phyloP scores from a whole-genome alignment of 2,329 filamentous ascomycete genomes.

The Colletotrichum costaricense region DNA sequence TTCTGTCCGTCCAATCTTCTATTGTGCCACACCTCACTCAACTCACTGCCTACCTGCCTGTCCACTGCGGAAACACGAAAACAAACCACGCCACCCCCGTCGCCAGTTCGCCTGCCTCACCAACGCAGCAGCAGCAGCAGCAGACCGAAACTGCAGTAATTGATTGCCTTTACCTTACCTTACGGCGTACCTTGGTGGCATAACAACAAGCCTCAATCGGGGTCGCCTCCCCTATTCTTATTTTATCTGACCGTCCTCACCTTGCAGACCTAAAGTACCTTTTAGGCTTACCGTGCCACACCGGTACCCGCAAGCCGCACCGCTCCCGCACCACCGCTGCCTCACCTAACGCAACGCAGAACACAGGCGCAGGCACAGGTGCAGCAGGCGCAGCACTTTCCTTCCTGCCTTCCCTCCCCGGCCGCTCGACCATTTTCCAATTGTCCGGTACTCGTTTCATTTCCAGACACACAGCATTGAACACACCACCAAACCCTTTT shows the following conservation, averaged over 20 bases:
- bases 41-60: neutral
- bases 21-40: neutral
- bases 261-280: neutral
- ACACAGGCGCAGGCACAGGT: neutral
- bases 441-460: constrained; percentile 32
- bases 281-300: neutral
- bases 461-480: constrained; percentile 28
- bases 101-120: neutral
- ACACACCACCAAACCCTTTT: neutral
- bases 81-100: neutral
- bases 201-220: neutral
- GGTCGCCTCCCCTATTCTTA: neutral
- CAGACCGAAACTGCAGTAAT: neutral
- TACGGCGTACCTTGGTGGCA: too few species aligned
- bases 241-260: neutral
- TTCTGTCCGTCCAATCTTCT: neutral
- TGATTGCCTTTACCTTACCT: too few species aligned
- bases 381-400: neutral
- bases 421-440: constrained; percentile 18
- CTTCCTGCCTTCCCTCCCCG: neutral
- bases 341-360: neutral
- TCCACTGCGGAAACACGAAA: neutral
- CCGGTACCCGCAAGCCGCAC: neutral
- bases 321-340: neutral
- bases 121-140: neutral